Evolutionary conservation across 495 filamentous ascomycete species (phyloP).

Genomic region (Aspergillus bridgeri): DNA sequence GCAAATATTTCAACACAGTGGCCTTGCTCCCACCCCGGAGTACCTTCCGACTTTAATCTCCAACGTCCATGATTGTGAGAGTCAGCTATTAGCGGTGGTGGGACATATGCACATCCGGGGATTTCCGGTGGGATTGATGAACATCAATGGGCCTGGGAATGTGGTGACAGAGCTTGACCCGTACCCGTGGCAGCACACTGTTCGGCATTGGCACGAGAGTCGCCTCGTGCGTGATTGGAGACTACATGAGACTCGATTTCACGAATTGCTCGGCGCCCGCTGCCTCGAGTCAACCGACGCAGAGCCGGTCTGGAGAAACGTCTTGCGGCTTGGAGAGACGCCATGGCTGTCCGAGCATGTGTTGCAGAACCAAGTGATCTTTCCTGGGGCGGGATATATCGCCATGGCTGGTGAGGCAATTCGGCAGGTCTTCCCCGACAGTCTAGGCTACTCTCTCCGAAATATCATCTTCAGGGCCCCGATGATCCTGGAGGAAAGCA

Average conservation of each 20-base stretch:
- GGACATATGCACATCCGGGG: constrained; percentile 21
- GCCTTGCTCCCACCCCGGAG: not conserved
- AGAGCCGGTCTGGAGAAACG: constrained; percentile 36
- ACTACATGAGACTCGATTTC: constrained; percentile 19
- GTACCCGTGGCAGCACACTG: constrained; percentile 38
- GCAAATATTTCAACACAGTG: constrained; percentile 34
- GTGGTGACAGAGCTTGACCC: constrained; percentile 27
- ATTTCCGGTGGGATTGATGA: too few relatives aligned
- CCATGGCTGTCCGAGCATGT: constrained; percentile 36
- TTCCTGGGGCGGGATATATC: constrained; percentile 47
- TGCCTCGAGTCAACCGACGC: constrained; percentile 20
- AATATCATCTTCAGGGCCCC: constrained; percentile 25
- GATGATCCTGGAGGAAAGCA: constrained; percentile 23
- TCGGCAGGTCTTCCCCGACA: constrained; percentile 35
- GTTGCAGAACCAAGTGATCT: constrained; percentile 39
- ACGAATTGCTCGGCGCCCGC: constrained; percentile 35
- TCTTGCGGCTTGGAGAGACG: constrained; percentile 25
- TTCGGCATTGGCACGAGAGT: constrained; percentile 32
- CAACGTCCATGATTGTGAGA: constrained; percentile 1
- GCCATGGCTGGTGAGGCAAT: constrained; percentile 46
- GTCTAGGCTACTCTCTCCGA: constrained; percentile 23
- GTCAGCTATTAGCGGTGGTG: constrained; percentile 5
- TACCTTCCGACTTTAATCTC: constrained; percentile 14
- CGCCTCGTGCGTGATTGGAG: constrained; percentile 26
- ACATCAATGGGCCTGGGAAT: not conserved